phyloP scores from a whole-genome alignment of 75 land plant species.

The Sequoia sempervirens region DNA sequence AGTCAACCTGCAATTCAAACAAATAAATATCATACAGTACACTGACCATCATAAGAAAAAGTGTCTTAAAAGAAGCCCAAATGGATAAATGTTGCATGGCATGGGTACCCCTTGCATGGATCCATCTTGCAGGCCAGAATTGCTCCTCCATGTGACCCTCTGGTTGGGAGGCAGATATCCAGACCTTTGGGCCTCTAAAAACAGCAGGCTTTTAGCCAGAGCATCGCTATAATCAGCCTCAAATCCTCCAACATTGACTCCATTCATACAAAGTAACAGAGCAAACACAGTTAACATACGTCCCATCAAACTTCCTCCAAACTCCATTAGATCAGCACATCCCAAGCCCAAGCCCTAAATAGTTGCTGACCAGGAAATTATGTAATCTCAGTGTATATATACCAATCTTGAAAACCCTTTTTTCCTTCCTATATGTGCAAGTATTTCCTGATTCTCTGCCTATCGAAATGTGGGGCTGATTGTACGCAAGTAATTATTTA shows the following conservation, averaged over 20 bases:
- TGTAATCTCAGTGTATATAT: too few relatives aligned
- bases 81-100: background rate
- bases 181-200: slow-evolving; percentile 13
- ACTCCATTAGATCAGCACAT: background rate
- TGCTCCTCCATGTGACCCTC: slow-evolving; percentile 9
- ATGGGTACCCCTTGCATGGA: background rate
- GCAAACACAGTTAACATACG: background rate
- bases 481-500: too few relatives aligned
- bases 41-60: background rate
- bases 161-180: background rate
- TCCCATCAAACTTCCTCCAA: background rate
- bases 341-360: background rate
- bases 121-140: slow-evolving; percentile 43
- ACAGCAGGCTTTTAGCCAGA: slow-evolving; percentile 7
- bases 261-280: background rate
- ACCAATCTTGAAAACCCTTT: too few relatives aligned
- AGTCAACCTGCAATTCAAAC: slow-evolving; percentile 10
- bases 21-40: background rate
- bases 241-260: background rate
- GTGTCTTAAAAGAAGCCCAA: background rate
- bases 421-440: background rate
- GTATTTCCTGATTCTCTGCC: background rate
- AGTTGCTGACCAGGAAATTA: background rate
- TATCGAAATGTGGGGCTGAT: background rate
- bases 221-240: slow-evolving; percentile 12